Conservation (phyloP, 1,284 basidiomycete species). For the Volvariella surrecta region DNA sequence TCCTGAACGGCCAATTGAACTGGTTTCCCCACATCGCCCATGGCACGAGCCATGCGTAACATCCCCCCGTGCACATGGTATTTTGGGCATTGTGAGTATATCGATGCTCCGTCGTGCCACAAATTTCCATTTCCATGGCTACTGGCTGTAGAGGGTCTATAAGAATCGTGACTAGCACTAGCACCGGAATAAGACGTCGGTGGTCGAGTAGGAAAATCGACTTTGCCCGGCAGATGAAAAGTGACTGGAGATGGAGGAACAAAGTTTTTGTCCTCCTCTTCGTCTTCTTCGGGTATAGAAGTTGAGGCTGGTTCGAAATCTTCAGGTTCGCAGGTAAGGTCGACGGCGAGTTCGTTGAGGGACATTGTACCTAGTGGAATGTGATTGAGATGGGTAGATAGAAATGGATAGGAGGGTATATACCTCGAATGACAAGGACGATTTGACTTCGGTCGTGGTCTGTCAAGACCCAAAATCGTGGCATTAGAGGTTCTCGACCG, state of each 20-base stretch:
- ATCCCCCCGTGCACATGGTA: slow-evolving; percentile 75
- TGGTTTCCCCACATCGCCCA: slow-evolving; percentile 70
- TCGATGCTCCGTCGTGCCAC: no score
- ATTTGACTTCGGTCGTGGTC: slow-evolving; percentile 66
- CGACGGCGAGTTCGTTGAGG: slow-evolving; percentile 76
- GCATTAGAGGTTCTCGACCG: slow-evolving; percentile 65
- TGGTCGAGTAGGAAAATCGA: slow-evolving; percentile 19
- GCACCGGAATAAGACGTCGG: no score
- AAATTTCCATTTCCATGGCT: no score
- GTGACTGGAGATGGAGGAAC: no score
- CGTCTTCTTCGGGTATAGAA: slow-evolving; percentile 20
- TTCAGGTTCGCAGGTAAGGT: slow-evolving; percentile 68
- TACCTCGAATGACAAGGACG: slow-evolving; percentile 65
- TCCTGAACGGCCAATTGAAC: slow-evolving; percentile 69
- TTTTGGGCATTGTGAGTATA: slow-evolving; percentile 10
- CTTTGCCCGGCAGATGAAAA: slow-evolving; percentile 20
- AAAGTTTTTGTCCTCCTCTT: slow-evolving; percentile 6
- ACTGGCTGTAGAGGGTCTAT: no score
- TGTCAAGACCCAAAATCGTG: slow-evolving; percentile 74
- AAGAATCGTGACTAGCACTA: no score
- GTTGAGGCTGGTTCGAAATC: slow-evolving; percentile 47
- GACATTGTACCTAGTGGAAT: slow-evolving; percentile 61
- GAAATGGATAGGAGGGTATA: slow-evolving; percentile 1
- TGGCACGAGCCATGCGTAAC: slow-evolving; percentile 67
- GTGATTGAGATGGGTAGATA: background rate